Conservation (phyloP, 2,329 filamentous ascomycete genomes). For the Neopestalotiopsis rosae region DNA sequence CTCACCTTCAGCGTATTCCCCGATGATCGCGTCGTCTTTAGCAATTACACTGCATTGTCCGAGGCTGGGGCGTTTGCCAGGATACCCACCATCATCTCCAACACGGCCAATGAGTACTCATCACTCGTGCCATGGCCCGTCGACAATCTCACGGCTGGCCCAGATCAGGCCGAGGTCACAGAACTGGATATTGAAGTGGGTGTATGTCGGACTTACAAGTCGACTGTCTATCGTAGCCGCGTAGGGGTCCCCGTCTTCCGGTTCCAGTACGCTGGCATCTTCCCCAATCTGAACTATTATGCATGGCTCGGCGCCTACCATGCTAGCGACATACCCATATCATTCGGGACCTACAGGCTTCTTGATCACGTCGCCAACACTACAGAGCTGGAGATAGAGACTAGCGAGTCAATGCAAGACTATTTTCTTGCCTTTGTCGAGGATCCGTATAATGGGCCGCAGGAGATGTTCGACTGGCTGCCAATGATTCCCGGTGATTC, state of each 20-base stretch:
- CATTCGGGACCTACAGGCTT: conserved; percentile 43
- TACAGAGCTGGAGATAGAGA: conserved; percentile 30
- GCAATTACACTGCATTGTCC: conserved; percentile 34
- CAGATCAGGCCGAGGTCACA: conserved; percentile 26
- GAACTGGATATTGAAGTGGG: conserved; percentile 22
- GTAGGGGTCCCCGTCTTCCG: conserved; percentile 41
- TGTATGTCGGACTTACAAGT: conserved; percentile 35
- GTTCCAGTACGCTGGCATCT: conserved; percentile 46
- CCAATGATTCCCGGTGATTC: conserved; percentile 17
- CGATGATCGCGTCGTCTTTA: conserved; percentile 37
- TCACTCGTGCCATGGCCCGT: conserved; percentile 34
- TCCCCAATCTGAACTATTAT: conserved; percentile 43
- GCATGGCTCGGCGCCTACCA: conserved; percentile 50
- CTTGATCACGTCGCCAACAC: conserved; percentile 28
- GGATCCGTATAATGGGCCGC: conserved; percentile 31
- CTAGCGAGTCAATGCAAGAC: conserved; percentile 34
- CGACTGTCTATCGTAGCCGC: conserved; percentile 32
- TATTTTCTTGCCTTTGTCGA: conserved; percentile 31
- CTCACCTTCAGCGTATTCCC: conserved; percentile 32
- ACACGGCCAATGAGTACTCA: conserved; percentile 38
- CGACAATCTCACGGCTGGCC: conserved; percentile 35
- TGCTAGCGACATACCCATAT: conserved; percentile 41
- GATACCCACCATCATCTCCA: conserved; percentile 37
- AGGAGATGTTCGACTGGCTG: conserved; percentile 21
- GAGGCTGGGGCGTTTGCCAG: conserved; percentile 30